Conservation (phyloP, 2,329 filamentous ascomycete species). For the Calonectria montana region DNA sequence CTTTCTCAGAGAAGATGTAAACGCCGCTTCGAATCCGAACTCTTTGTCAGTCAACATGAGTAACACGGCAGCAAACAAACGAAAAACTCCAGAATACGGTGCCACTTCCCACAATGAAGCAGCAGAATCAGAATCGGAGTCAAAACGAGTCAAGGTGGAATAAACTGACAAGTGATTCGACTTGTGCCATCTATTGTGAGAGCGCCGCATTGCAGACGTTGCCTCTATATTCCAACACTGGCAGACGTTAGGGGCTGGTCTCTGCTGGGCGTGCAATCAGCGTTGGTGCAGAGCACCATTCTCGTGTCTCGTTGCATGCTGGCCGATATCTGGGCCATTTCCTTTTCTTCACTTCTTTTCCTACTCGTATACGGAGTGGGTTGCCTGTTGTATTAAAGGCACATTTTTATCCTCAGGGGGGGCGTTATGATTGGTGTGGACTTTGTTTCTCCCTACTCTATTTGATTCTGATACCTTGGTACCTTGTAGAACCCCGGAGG, state of each 20-base stretch:
- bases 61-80: constrained; percentile 53
- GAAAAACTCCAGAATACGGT: constrained; percentile 67
- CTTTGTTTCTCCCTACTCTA: constrained; percentile 18
- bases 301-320: not conserved
- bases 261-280: constrained; percentile 29
- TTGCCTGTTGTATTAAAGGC: not conserved
- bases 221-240: constrained; percentile 19
- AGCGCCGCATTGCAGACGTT: constrained; percentile 16
- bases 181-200: constrained; percentile 7
- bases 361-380: not conserved
- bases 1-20: constrained; percentile 68
- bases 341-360: constrained; percentile 10
- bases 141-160: constrained; percentile 66
- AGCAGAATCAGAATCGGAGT: constrained; percentile 56
- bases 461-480: constrained; percentile 33
- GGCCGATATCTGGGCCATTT: not conserved
- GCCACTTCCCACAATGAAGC: constrained; percentile 54
- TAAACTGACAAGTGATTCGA: constrained; percentile 35
- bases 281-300: constrained; percentile 14
- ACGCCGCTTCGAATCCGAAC: constrained; percentile 28
- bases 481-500: constrained; percentile 14
- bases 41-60: constrained; percentile 33
- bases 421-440: constrained; percentile 23
- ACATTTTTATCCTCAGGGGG: constrained; percentile 11
- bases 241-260: constrained; percentile 33